phyloP scores from a whole-genome alignment of 306 rosid genomes.

The Hippophae gyantsensis region DNA sequence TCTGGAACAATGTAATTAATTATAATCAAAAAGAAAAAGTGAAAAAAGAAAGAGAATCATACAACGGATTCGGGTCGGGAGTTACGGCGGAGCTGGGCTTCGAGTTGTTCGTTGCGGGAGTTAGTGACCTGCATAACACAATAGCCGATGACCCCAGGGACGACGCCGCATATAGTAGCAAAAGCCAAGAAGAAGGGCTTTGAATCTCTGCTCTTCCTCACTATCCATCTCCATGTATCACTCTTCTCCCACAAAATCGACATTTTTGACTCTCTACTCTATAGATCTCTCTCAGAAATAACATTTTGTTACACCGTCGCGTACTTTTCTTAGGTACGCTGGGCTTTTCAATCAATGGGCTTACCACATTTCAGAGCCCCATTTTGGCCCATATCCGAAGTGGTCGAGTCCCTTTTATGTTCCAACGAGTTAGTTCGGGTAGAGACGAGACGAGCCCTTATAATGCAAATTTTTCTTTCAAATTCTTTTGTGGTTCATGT shows the following conservation, averaged over 20 bases:
- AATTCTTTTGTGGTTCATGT: too few species aligned
- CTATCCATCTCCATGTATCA: conserved; percentile 65
- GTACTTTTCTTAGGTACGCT: too few species aligned
- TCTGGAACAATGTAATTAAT: not conserved
- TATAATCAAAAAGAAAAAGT: too few species aligned
- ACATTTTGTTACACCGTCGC: too few species aligned
- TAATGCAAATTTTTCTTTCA: too few species aligned
- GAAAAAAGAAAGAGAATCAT: not conserved
- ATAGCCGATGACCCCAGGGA: conserved; percentile 73
- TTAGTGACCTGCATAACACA: conserved; percentile 69
- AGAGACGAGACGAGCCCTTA: too few species aligned
- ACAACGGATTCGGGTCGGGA: conserved; percentile 78
- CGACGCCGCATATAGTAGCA: conserved; percentile 80
- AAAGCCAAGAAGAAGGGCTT: conserved; percentile 78
- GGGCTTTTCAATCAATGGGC: too few species aligned
- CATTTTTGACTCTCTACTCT: conserved; percentile 6
- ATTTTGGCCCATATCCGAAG: too few species aligned
- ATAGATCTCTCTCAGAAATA: too few species aligned
- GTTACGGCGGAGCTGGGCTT: conserved; percentile 63
- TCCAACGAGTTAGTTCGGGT: too few species aligned
- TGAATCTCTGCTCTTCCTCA: conserved; percentile 64
- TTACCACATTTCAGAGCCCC: too few species aligned
- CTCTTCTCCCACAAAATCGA: conserved; percentile 61
- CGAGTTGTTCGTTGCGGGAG: conserved; percentile 60
- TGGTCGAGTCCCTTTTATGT: too few species aligned